Percentiles rank a stretch among this genome's conserved stretches.
These are phyloP conservation scores for Onygena corvina DNA, from an alignment of 2,329 filamentous ascomycete genomes.

Conservation along the genomic window DNA sequence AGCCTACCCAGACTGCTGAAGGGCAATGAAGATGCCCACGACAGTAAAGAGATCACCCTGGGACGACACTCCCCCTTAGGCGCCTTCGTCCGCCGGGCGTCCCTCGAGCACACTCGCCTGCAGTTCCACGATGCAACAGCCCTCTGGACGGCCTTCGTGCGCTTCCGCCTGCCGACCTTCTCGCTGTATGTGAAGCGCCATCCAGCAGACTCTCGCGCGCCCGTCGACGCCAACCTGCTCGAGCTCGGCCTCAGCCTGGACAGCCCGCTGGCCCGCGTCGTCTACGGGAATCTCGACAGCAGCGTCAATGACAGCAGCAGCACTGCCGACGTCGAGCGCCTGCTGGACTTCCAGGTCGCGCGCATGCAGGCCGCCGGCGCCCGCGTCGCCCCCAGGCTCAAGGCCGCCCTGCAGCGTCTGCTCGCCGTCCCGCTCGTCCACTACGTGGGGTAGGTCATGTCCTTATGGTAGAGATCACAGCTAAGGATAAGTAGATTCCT, in stretches of 20 bases:
- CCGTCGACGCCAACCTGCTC: slow-evolving; percentile 52
- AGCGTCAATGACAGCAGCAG: slow-evolving; percentile 49
- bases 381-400: slow-evolving; percentile 63
- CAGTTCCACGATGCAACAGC: slow-evolving; percentile 66
- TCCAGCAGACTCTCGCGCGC: slow-evolving; percentile 33
- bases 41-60: slow-evolving; percentile 51
- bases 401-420: slow-evolving; percentile 56
- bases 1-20: slow-evolving; percentile 46
- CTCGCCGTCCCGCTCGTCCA: too few relatives aligned
- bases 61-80: slow-evolving; percentile 69
- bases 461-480: not conserved
- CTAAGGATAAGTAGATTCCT: slow-evolving; percentile 51
- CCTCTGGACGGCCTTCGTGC: slow-evolving; percentile 72
- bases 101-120: slow-evolving; percentile 67
- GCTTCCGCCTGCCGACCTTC: slow-evolving; percentile 66
- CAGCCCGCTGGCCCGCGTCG: slow-evolving; percentile 38
- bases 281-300: slow-evolving; percentile 39
- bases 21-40: slow-evolving; percentile 33
- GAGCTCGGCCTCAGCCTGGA: slow-evolving; percentile 45
- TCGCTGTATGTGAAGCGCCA: slow-evolving; percentile 46
- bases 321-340: slow-evolving; percentile 63
- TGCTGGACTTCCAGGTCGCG: slow-evolving; percentile 79
- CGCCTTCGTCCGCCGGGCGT: slow-evolving; percentile 61
- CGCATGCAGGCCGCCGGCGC: slow-evolving; percentile 78
- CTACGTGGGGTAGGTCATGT: slow-evolving; percentile 52